phyloP scores from a whole-genome alignment of 176 grass and related monocot species.

The barley (Hordeum vulgare) region MorexV3_pseudomolecules_assembly NC_058522.1:564597541-564598040 shows the following conservation, averaged over 20 bases:
- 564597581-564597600: no score
- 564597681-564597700: conserved; percentile 57
- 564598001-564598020: no score
- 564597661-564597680: not conserved
- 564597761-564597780: conserved; percentile 79
- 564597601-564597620: not conserved
- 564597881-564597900: not conserved
- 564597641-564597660: not conserved
- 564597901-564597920: no score
- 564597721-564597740: conserved; percentile 20
- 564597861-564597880: conserved; percentile 5
- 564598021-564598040: no score
- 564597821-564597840: conserved; percentile 65
- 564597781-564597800: conserved; percentile 78
- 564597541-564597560: no score
- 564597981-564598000: no score
- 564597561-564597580: no score
- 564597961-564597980: no score
- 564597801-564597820: conserved; percentile 86
- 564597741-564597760: conserved; percentile 10
- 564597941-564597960: no score
- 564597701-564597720: conserved; percentile 14
- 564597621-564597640: not conserved
- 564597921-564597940: no score
- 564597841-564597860: not conserved